Conservation (phyloP, 192 early-diverging fungal genomes). For the Coemansia asiatica region DNA sequence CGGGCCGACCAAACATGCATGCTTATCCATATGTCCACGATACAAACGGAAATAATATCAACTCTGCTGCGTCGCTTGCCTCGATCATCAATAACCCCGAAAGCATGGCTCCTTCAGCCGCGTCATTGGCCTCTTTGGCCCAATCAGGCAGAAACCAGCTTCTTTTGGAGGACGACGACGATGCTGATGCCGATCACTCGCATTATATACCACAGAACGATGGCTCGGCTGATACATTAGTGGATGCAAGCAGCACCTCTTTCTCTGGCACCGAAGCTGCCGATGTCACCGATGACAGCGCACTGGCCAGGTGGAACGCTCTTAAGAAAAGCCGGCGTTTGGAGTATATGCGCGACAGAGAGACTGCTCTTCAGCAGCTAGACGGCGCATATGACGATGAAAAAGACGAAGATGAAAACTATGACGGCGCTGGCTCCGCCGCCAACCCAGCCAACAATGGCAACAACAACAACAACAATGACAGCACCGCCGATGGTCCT, state of each 20-base stretch:
- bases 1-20: background rate
- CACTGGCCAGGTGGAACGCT: conserved; percentile 30
- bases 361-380: conserved; percentile 22
- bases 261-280: background rate
- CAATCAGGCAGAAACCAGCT: conserved; percentile 48
- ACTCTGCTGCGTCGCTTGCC: conserved; percentile 53
- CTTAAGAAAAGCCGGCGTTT: conserved; percentile 20
- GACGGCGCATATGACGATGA: conserved; percentile 50
- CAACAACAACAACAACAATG: background rate
- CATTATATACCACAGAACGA: conserved; percentile 62
- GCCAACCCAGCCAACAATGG: conserved; percentile 43
- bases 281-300: conserved; percentile 12
- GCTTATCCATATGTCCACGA: conserved; percentile 7
- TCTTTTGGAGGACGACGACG: conserved; percentile 44
- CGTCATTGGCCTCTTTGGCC: conserved; percentile 54
- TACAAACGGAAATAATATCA: conserved; percentile 26
- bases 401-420: conserved; percentile 34
- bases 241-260: background rate
- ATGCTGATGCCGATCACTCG: conserved; percentile 10
- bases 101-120: conserved; percentile 45
- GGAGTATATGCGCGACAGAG: conserved; percentile 9
- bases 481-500: background rate
- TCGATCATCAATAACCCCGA: conserved; percentile 55
- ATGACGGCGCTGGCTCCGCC: conserved; percentile 40
- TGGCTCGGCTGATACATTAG: conserved; percentile 51